Base-by-base conservation (phyloP, 768 basidiomycete species). In the Trametes gibbosa region DNA sequence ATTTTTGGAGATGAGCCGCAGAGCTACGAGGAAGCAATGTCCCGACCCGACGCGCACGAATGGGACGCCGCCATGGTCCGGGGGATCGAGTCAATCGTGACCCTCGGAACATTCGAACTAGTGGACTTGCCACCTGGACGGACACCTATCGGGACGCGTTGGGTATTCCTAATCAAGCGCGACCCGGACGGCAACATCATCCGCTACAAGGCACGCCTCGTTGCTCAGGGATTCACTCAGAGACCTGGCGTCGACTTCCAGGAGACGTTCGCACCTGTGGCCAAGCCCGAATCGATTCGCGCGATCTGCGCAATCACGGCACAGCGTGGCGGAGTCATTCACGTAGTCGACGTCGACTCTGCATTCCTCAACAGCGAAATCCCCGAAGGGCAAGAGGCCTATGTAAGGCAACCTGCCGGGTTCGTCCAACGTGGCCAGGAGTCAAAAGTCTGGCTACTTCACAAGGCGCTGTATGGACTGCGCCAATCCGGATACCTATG, bases 141-240 rank as follows among this genome's bases (percentile, higher is more conserved):
- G 9, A 77, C 74, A n/a, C 45, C 75, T 19, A 65, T 81, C 10
- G 65, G 70, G 1, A 67, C 63, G 14, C 70, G 74, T 23, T 81
- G 77, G 76, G 77, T 81, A 8, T 82, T 74, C 63, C 63, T 62
- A 16, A 63, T 71, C 37, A 83, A 84, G 61, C 54, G 66, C 34
- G 75, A 79, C 58, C 59, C 68, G 3, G 42, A 63, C 1, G 77
- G 79, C 16, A 51, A 65, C 2, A 68, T 80, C 29, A 56, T 63
- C 7, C 65, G 69, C 8, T 75, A 76, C 72, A 81, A 80, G 63
- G 79, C 76, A 0, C 50, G 75, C 0, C 66, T 82, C 1, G 77
- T 81, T 0, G 76, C 77, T 0, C 68, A 76, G 51, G 76, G 81
- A 0, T 77, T 74, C 66, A 60, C 69, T 0, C 81, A 83, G 64